Percentiles rank a stretch among this genome's conserved stretches.
Evolutionary conservation across 2,329 filamentous ascomycete species (phyloP).

Genomic region (Botrytis elliptica): DNA sequence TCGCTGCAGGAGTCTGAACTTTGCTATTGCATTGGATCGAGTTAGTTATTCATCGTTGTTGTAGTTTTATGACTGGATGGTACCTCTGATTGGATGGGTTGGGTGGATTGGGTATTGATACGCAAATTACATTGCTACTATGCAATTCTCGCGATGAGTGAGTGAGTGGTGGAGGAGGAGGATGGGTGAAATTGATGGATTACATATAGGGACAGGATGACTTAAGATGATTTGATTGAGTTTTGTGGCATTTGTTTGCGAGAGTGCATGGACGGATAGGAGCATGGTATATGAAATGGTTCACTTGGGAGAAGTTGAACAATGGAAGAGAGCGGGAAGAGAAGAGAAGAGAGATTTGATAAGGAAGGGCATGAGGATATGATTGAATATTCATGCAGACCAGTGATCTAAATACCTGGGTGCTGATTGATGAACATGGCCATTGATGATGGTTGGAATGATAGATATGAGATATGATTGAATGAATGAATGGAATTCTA

Average conservation of each 20-base stretch:
- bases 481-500: constrained; percentile 18
- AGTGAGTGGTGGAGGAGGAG: neutral
- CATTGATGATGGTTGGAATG: neutral
- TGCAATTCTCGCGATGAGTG: neutral
- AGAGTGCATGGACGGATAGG: neutral
- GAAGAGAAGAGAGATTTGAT: neutral
- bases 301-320: constrained; percentile 1
- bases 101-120: constrained; percentile 1
- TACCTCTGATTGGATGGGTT: neutral
- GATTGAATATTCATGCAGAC: constrained; percentile 7
- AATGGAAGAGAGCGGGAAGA: neutral
- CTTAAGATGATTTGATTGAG: neutral
- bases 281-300: constrained; percentile 3
- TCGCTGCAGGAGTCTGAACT: neutral
- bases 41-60: constrained; percentile 15
- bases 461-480: constrained; percentile 16
- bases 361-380: neutral
- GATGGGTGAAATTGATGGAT: constrained; percentile 12
- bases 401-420: neutral
- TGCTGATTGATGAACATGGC: constrained; percentile 2
- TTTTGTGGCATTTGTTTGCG: constrained; percentile 17
- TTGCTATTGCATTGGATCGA: constrained; percentile 1
- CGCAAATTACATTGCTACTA: neutral
- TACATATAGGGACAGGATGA: neutral
- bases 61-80: constrained; percentile 12